A percentile compares a stretch with the other conserved stretches of the same genome.
phyloP scores from a whole-genome alignment of 768 basidiomycete genomes.

The Tylopilus subfusipes region DNA sequence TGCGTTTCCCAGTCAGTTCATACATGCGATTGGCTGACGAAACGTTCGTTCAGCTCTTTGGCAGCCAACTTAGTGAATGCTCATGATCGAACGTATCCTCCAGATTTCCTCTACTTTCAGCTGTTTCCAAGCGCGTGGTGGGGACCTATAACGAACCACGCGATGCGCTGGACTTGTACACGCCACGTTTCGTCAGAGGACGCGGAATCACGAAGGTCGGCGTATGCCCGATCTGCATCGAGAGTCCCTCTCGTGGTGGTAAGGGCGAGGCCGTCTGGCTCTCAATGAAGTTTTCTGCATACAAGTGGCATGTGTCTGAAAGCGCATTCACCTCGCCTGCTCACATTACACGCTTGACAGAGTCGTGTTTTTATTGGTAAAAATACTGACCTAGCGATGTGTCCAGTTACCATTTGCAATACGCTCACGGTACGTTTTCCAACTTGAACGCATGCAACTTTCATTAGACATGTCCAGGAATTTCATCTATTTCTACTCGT shows the following conservation, averaged over 20 bases:
- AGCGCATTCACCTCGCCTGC: background rate
- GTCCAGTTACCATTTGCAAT: slow-evolving; percentile 78
- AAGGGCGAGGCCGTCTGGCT: slow-evolving; percentile 65
- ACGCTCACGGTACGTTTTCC: slow-evolving; percentile 57
- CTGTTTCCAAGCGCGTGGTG: slow-evolving; percentile 24
- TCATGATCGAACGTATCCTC: background rate
- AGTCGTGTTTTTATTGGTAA: slow-evolving; percentile 6
- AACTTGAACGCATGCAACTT: background rate
- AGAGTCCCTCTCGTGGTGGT: slow-evolving; percentile 57
- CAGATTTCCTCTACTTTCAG: slow-evolving; percentile 19
- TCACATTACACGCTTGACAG: slow-evolving; percentile 13
- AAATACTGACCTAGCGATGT: slow-evolving; percentile 4
- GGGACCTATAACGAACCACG: slow-evolving; percentile 62
- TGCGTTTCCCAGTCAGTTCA: slow-evolving; percentile 65
- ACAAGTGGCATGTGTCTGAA: slow-evolving; percentile 59
- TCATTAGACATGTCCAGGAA: slow-evolving; percentile 42
- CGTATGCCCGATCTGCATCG: slow-evolving; percentile 74
- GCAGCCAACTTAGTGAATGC: background rate
- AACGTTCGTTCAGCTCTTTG: slow-evolving; percentile 34
- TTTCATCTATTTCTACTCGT: slow-evolving; percentile 61
- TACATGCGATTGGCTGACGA: slow-evolving; percentile 41
- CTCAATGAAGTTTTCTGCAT: slow-evolving; percentile 77
- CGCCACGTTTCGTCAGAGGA: slow-evolving; percentile 73
- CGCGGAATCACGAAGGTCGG: slow-evolving; percentile 66
- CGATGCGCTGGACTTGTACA: slow-evolving; percentile 64